Evolutionary conservation across 306 rosid genomes (phyloP).

Genomic region (Prunus campanulata): DNA sequence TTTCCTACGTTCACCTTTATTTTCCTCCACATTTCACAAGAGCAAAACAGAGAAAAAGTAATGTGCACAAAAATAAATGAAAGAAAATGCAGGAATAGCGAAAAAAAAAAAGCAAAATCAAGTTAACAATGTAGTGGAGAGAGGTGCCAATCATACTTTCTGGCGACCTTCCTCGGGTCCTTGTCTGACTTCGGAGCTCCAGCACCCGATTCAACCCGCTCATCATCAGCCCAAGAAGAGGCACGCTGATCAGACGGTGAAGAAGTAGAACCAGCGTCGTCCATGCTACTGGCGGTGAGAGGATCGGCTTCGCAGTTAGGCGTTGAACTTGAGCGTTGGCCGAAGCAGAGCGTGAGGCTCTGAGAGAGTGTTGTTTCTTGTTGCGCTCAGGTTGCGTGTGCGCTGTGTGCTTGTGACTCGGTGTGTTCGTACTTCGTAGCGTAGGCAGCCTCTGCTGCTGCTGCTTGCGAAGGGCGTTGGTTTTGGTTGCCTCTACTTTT

Average conservation of each 20-base stretch:
- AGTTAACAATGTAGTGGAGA: slow-evolving; percentile 2
- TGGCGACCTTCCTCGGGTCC: slow-evolving; percentile 64
- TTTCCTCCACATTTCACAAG: slow-evolving; percentile 9
- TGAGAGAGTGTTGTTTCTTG: not conserved
- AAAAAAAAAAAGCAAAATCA: not conserved
- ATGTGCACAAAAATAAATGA: slow-evolving; percentile 15
- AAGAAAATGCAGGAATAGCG: slow-evolving; percentile 4
- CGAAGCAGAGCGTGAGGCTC: not conserved
- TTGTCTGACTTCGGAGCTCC: slow-evolving; percentile 24
- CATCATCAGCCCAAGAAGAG: slow-evolving; percentile 15
- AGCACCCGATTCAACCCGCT: slow-evolving; percentile 23
- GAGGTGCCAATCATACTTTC: slow-evolving; percentile 43
- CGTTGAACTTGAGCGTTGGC: slow-evolving; percentile 13
- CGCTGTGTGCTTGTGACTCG: not conserved
- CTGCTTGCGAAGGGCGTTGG: too few species aligned
- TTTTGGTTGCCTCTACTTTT: too few species aligned
- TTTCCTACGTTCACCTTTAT: not conserved
- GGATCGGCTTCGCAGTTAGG: slow-evolving; percentile 30
- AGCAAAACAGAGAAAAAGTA: slow-evolving; percentile 10
- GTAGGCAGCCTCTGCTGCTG: too few species aligned
- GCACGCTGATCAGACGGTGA: slow-evolving; percentile 15
- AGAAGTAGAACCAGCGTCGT: not conserved
- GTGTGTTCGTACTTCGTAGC: not conserved
- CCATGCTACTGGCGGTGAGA: not conserved
- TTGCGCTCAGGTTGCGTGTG: not conserved